Conservation (phyloP, 2,329 filamentous ascomycete species). For the Cordyceps javanica region DNA sequence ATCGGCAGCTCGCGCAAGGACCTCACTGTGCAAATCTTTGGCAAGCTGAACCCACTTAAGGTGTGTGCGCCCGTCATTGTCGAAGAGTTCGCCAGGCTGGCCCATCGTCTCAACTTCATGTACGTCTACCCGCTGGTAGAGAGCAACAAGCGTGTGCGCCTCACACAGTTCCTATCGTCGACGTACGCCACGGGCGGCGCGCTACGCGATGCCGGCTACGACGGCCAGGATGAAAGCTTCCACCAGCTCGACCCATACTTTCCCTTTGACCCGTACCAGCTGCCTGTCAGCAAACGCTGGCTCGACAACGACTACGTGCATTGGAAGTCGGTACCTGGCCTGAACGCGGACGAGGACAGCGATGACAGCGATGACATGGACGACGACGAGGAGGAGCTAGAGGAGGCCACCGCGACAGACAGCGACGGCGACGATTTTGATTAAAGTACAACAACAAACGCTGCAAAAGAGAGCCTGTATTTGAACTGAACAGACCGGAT, state of each 20-base stretch:
- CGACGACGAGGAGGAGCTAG: slow-evolving; percentile 37
- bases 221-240: slow-evolving; percentile 62
- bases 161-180: slow-evolving; percentile 61
- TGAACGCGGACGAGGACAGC: slow-evolving; percentile 53
- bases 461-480: not conserved
- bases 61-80: slow-evolving; percentile 90
- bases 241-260: slow-evolving; percentile 92
- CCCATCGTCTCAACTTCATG: slow-evolving; percentile 78
- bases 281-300: slow-evolving; percentile 84
- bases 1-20: slow-evolving; percentile 66
- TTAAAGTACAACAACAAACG: slow-evolving; percentile 17
- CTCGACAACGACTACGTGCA: slow-evolving; percentile 75
- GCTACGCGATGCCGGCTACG: slow-evolving; percentile 42
- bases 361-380: slow-evolving; percentile 49
- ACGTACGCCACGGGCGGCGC: slow-evolving; percentile 50
- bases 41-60: slow-evolving; percentile 87
- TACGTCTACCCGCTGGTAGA: slow-evolving; percentile 87
- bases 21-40: slow-evolving; percentile 73
- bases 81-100: slow-evolving; percentile 81
- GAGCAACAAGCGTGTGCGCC: slow-evolving; percentile 81
- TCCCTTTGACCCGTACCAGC: slow-evolving; percentile 92
- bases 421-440: slow-evolving; percentile 38
- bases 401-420: slow-evolving; percentile 47
- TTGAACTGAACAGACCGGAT: not conserved
- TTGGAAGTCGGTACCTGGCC: slow-evolving; percentile 69